A percentile compares a stretch with the other conserved stretches of the same genome.
phyloP scores from a whole-genome alignment of 2,329 filamentous ascomycete species.

The Paramyrothecium roridum region DNA sequence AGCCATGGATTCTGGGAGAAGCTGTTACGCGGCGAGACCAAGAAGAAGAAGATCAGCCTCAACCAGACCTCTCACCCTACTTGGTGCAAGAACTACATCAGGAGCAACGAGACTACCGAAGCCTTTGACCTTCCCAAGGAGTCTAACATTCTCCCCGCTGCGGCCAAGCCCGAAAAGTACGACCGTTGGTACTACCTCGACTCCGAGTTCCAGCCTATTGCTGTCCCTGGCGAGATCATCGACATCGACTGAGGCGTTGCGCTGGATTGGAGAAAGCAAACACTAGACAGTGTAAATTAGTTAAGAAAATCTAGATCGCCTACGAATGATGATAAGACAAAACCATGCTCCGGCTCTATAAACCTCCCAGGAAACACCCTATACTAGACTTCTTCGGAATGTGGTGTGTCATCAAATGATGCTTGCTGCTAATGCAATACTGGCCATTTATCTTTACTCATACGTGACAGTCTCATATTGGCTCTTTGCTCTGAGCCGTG shows the following conservation, averaged over 20 bases:
- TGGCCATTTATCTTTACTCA: not conserved
- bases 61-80: conserved; percentile 34
- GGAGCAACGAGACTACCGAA: conserved; percentile 24
- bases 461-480: conserved; percentile 32
- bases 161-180: conserved; percentile 25
- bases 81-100: conserved; percentile 27
- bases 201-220: conserved; percentile 24
- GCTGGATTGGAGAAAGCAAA: too few relatives aligned
- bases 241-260: conserved; percentile 4
- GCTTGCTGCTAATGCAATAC: not conserved
- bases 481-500: conserved; percentile 36
- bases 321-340: not conserved
- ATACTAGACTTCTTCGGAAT: too few relatives aligned
- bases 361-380: too few relatives aligned
- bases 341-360: too few relatives aligned
- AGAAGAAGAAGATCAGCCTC: conserved; percentile 33
- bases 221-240: conserved; percentile 12
- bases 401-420: not conserved
- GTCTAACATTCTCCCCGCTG: conserved; percentile 24
- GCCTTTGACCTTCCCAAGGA: conserved; percentile 26
- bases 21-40: conserved; percentile 31
- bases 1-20: conserved; percentile 36
- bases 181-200: conserved; percentile 35
- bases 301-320: not conserved
- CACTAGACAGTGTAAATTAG: not conserved